Base-by-base conservation (phyloP, 83 land plant genomes). In the Diphasiastrum complanatum region DNA sequence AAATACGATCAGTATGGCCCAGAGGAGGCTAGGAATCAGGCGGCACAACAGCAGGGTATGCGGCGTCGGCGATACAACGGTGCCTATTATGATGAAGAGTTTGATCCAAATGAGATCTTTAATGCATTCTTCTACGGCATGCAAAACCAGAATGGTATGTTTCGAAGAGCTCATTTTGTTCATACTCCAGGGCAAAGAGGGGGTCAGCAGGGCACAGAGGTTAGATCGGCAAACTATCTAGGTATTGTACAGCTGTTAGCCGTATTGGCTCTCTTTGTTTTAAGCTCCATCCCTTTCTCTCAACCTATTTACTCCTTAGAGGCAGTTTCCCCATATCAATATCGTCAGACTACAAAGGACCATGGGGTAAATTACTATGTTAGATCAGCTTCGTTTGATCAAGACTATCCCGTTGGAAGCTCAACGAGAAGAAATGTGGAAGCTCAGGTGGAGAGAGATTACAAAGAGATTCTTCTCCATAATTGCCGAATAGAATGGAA, bases 101-200 rank as follows among this genome's bases (percentile, higher is more conserved):
- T 22, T 33, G 66, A 64, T 48, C 58, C 57, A 10, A 56, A 58
- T 56, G 69, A 66, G 35, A 55, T 53, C 19, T 66, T 66, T 20
- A 43, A 43, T 24, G 23, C 32, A 16, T 66, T 66, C 23, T 66
- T 66, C 62, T 28, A 20, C 4, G 64, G 64, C 14, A 29, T 33
- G 30, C 19, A 35, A 18, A n/a, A 32, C 6, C 18, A 14, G 12
- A 18, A 18, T 41, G 45, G 1, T 14, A 36, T 47, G 4, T 66
- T 66, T 41, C 69, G 43, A 26, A 19, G 69, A 54, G 19, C 69
- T 1, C 49, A 45, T 46, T 56, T 36, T 58, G 62, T 56, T 19
- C 40, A 61, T 20, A 56, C 48, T 40, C 38, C 23, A 28, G 28
- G 60, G 31, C 4, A 29, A 23, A 20, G 19, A 32, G 26, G 36